These are phyloP conservation scores for Phlyctochytrium bullatum DNA, from an alignment of 192 early-diverging fungal genomes.

Conservation along the genomic window DNA sequence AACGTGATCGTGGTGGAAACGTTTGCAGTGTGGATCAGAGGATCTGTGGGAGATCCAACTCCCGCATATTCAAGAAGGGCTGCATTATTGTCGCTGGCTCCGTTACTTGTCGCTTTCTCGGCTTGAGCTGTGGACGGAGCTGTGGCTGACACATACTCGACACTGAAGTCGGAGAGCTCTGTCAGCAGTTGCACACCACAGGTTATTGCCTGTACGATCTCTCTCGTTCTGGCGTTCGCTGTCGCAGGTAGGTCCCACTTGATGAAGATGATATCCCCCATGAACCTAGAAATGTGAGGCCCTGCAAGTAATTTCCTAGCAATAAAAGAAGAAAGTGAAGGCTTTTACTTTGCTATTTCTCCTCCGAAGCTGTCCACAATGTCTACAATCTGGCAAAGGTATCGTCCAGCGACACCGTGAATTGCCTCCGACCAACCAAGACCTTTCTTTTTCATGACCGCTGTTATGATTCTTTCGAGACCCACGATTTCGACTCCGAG, in stretches of 20 bases:
- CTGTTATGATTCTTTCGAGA: neutral
- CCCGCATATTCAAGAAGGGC: slow-evolving; percentile 2
- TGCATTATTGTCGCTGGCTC: neutral
- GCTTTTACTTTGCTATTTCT: slow-evolving; percentile 4
- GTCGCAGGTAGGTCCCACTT: neutral
- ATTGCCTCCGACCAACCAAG: neutral
- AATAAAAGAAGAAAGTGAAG: neutral
- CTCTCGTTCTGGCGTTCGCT: neutral
- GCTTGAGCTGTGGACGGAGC: neutral
- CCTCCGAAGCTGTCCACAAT: slow-evolving; percentile 4
- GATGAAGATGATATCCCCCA: neutral
- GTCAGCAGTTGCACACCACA: slow-evolving; percentile 5
- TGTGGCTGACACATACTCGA: neutral
- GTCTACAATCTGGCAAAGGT: slow-evolving; percentile 7
- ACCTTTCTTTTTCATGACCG: neutral
- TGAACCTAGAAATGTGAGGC: neutral
- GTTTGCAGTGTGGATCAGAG: neutral
- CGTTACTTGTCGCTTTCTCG: neutral
- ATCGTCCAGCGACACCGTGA: neutral
- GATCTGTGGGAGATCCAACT: neutral
- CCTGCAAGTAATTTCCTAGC: neutral
- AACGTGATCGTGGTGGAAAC: neutral
- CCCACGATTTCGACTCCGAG: neutral
- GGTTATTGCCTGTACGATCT: neutral
- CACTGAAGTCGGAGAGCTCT: slow-evolving; percentile 1